These are phyloP conservation scores for Pichia sp. DNA, from an alignment of 1,139 yeast genomes.

Conservation along the genomic window DNA sequence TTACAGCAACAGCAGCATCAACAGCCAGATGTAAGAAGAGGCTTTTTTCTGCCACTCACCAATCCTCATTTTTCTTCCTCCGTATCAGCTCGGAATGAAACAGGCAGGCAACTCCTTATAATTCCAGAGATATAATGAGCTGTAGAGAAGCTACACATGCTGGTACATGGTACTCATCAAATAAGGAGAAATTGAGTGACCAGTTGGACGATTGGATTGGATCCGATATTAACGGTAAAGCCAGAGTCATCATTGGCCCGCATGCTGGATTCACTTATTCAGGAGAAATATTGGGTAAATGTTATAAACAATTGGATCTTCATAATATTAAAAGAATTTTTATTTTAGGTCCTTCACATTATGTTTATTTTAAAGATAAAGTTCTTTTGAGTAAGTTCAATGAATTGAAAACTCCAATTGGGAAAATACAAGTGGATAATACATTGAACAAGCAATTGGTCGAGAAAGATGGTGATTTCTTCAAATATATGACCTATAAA, in stretches of 20 bases:
- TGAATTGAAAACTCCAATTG: conserved; percentile 73
- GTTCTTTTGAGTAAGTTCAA: conserved; percentile 51
- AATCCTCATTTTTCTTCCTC: not conserved
- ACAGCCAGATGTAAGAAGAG: too few relatives aligned
- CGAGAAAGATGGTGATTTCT: conserved; percentile 27
- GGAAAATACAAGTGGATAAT: conserved; percentile 59
- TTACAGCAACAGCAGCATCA: too few relatives aligned
- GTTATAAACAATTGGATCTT: conserved; percentile 67
- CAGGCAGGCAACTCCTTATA: not conserved
- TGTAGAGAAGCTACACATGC: conserved; percentile 59
- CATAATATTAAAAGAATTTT: conserved; percentile 53
- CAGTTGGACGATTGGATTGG: not conserved
- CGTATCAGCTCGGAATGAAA: not conserved
- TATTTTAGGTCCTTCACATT: conserved; percentile 90
- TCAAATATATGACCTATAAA: conserved; percentile 47
- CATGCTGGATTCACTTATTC: conserved; percentile 93
- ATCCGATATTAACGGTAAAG: conserved; percentile 22
- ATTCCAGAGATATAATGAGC: not conserved
- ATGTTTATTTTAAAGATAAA: conserved; percentile 61
- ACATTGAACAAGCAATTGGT: conserved; percentile 32
- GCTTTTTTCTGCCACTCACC: too few relatives aligned
- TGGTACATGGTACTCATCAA: conserved; percentile 76
- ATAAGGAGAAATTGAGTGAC: conserved; percentile 10
- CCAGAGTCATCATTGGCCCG: conserved; percentile 54
- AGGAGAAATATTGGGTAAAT: conserved; percentile 69